Evolutionary conservation across 2,329 filamentous ascomycete species (phyloP), one percentile per base, ranked within the genome.

Genomic region (Metarhizium robertsii): DNA sequence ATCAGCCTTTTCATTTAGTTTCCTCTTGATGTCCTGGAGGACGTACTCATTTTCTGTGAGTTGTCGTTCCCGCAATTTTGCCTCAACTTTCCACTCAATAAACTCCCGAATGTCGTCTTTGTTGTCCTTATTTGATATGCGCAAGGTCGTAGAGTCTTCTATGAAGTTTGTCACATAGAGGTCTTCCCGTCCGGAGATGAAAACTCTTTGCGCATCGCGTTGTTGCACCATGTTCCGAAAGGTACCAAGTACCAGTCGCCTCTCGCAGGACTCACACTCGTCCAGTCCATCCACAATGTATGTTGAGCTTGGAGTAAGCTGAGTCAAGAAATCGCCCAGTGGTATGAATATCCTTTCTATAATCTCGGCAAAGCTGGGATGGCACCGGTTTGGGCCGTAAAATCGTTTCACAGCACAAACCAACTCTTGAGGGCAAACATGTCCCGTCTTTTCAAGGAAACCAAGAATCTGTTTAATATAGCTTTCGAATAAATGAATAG

Each of bases 111-210:
- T 38, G 40, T 53, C 51, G 6, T 29, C 50, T 18, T 32, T 25
- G 8, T 46, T 53, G 6, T 53, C 51, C 25, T 53, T 6, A 1
- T 36, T 45, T n/a, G 51, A 53, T 34, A 53, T 46, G 8, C 40
- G 40, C 29, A 53, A 14, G 18, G 40, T 34, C n/a, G 6, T n/a
- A 11, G 50, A 45, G 11, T 11, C 13, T 52, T 6, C 4, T 45
- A 52, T 52, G 14, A 45, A 45, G 40, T 46, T 25, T 20, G 38
- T 45, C 36, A 52, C 50, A 45, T 52, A 1, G 16, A 52, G 50
- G 38, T 52, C 50, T 32, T 52, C 50, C 25, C 50, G 50, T 52
- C 50, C 50, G 18, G 50, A 52, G 38, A 52, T 6, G 1, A 52
- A 46, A 43, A 52, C 40, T 16, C 50, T 30, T 34, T 45, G 40